A percentile compares a stretch with the other conserved stretches of the same genome.
Conservation (phyloP, 208 protist genomes). For the Vickermania ingenoplastis region DNA sequence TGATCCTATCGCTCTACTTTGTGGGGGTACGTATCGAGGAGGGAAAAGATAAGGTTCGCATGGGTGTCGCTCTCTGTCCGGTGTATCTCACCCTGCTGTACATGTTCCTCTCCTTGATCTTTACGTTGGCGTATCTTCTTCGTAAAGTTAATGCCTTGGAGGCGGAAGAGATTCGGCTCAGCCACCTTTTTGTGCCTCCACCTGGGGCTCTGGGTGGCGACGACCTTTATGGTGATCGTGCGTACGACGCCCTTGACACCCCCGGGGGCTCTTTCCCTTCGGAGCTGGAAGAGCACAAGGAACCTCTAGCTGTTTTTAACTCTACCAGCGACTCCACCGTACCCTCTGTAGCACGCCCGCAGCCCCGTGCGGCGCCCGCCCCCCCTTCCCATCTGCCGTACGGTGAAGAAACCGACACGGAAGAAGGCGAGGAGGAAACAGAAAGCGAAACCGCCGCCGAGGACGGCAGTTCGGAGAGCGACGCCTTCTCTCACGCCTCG, state of each 20-base stretch:
- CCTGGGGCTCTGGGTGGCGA: conserved; percentile 10
- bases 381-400: too few species aligned
- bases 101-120: conserved; percentile 50
- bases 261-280: background rate
- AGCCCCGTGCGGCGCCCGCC: too few species aligned
- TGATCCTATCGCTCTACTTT: conserved; percentile 76
- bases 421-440: background rate
- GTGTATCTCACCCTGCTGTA: conserved; percentile 66
- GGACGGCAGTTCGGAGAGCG: conserved; percentile 7
- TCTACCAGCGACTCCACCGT: background rate
- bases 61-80: conserved; percentile 51
- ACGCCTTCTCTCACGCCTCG: conserved; percentile 8
- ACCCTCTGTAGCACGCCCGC: too few species aligned
- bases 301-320: background rate
- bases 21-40: conserved; percentile 59
- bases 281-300: background rate
- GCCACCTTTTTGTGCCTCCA: conserved; percentile 34
- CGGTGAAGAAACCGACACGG: too few species aligned
- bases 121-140: conserved; percentile 54
- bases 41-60: conserved; percentile 22
- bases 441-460: background rate
- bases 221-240: background rate
- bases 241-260: background rate
- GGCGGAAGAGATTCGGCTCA: conserved; percentile 24
- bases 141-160: conserved; percentile 12